Conservation (phyloP, 352 stramenopile species). For the Pythium chondricola region DNA sequence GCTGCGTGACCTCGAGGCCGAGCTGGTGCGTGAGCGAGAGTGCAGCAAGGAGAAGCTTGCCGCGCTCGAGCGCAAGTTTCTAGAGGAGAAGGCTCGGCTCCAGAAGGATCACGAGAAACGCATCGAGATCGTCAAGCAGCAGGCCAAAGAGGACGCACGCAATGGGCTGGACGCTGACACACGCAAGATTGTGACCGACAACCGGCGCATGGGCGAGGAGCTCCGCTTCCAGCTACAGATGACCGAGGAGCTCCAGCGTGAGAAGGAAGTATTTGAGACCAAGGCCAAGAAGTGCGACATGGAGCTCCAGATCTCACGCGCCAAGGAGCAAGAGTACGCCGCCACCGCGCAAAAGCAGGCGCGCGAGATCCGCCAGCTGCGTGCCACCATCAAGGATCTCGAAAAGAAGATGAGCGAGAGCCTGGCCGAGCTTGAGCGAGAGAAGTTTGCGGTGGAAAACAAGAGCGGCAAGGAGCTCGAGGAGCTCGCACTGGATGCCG, state of each 20-base stretch:
- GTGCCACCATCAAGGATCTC: constrained; percentile 56
- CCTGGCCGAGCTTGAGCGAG: constrained; percentile 61
- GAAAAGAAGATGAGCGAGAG: constrained; percentile 71
- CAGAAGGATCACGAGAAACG: constrained; percentile 84
- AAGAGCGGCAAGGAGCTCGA: constrained; percentile 63
- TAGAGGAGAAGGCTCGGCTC: constrained; percentile 79
- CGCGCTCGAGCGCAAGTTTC: constrained; percentile 81
- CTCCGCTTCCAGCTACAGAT: constrained; percentile 90
- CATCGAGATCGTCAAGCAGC: constrained; percentile 80
- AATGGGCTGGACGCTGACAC: constrained; percentile 88
- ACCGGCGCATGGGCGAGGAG: constrained; percentile 90
- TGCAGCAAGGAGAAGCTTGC: constrained; percentile 46
- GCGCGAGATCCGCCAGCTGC: constrained; percentile 70
- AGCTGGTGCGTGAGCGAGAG: constrained; percentile 49
- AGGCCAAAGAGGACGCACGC: constrained; percentile 86
- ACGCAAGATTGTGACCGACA: constrained; percentile 89
- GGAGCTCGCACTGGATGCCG: constrained; percentile 80
- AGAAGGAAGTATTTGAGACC: constrained; percentile 68
- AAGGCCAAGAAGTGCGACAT: constrained; percentile 49
- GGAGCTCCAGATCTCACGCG: constrained; percentile 69
- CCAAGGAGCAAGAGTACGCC: constrained; percentile 88
- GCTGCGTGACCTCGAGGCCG: constrained; percentile 54
- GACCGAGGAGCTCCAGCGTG: constrained; percentile 82
- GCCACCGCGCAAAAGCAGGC: constrained; percentile 68
- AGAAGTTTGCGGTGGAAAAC: constrained; percentile 41